phyloP scores from a whole-genome alignment of 768 basidiomycete genomes.

The Mycena crocata region DNA sequence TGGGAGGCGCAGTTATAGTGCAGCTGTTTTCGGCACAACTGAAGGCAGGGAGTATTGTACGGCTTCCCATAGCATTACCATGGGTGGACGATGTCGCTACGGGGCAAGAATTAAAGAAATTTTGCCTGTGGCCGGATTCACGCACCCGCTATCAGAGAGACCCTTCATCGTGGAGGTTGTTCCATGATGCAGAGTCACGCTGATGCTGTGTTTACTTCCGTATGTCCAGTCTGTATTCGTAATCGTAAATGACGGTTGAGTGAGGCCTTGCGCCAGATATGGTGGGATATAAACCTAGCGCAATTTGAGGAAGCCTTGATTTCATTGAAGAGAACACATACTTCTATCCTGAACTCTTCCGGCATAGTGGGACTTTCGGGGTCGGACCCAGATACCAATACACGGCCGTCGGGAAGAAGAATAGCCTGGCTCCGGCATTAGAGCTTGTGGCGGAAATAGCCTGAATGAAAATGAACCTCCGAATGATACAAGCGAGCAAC shows the following conservation, averaged over 20 bases:
- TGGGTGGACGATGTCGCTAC: slow-evolving; percentile 64
- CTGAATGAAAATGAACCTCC: slow-evolving; percentile 40
- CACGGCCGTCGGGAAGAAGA: slow-evolving; percentile 67
- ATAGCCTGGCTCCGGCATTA: slow-evolving; percentile 56
- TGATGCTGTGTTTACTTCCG: slow-evolving; percentile 63
- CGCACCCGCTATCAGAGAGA: slow-evolving; percentile 74
- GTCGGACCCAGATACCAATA: slow-evolving; percentile 70
- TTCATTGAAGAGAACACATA: slow-evolving; percentile 43
- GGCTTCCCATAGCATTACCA: slow-evolving; percentile 64
- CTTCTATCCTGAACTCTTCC: slow-evolving; percentile 75
- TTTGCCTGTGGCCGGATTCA: neutral
- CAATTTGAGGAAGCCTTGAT: neutral
- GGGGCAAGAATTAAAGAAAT: neutral
- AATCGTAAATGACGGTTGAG: slow-evolving; percentile 72
- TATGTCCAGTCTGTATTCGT: slow-evolving; percentile 71
- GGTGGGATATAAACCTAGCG: slow-evolving; percentile 84
- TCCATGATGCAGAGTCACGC: slow-evolving; percentile 57
- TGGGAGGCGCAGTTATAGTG: slow-evolving; percentile 68
- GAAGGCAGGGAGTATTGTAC: slow-evolving; percentile 64
- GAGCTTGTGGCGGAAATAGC: neutral
- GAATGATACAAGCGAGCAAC: slow-evolving; percentile 57
- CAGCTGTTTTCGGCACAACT: slow-evolving; percentile 63
- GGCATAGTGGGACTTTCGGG: slow-evolving; percentile 56
- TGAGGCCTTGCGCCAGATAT: slow-evolving; percentile 75
- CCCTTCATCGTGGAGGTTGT: slow-evolving; percentile 57